Base-by-base conservation (phyloP, 805 yeast genomes). In the Schizosaccharomyces pombe region DNA sequence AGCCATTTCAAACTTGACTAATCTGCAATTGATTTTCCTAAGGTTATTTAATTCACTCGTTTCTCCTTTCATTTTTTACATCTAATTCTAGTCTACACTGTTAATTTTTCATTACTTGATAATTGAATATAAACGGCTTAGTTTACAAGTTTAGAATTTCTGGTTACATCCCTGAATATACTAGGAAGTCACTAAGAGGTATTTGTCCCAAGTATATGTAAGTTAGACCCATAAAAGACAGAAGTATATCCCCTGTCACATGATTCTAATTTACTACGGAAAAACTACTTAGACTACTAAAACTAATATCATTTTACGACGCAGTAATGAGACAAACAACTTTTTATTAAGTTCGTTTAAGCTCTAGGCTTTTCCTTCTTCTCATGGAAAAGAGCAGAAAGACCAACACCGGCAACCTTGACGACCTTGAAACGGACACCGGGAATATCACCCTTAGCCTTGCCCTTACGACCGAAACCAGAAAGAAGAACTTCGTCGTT, bases 401-500 rank as follows among this genome's bases (percentile, higher is more conserved):
- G 81, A 67, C 98, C 91, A 70, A 93, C 98, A 84, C 98, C 98
- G 67, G 98, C 85, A 68, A 91, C 99, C 81, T 91, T 91, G 73
- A 91, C 99, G 73, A 91, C 99, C 85, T 91, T 91, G 86, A 91
- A 91, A 84, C 99, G 91, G 72, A 91, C 99, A 85, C 99, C 99
- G 75, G 98, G 98, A 72, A 91, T 89, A 87, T 91, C 99, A 81
- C 99, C 98, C 94, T 91, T 91, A 75, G 98, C 98, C 82, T 91
- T 91, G 80, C 98, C 98, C 82, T 95, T 91, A 79, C 97, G 86
- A 85, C 99, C 99, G 86, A 91, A 91, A 81, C 99, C 99, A 70
- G 99, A 97, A 68, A 91, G 80, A 70, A 91, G 79, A 68, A 91
- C 99, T 76, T 91, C 97, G 78, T 91, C 99, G 80, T 91, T 91